Conservation (phyloP, 2,329 filamentous ascomycete genomes). For the Scytalidium sp. region DNA sequence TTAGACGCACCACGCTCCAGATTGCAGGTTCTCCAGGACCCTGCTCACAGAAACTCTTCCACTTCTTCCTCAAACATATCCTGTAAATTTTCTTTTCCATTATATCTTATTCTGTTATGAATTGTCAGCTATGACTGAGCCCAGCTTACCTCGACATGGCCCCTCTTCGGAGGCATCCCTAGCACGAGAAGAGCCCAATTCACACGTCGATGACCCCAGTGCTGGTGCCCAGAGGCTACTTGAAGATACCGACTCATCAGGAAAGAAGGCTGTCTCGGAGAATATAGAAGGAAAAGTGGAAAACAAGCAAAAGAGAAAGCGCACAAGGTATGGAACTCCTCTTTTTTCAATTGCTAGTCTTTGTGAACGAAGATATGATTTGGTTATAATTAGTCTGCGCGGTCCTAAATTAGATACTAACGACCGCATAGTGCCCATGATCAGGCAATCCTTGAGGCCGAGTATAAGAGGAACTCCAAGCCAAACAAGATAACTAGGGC, state of each 20-base stretch:
- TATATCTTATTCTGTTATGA: conserved; percentile 18
- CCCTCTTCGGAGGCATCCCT: conserved; percentile 16
- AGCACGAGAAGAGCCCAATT: conserved; percentile 9
- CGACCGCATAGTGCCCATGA: conserved; percentile 67
- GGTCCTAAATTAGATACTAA: not conserved
- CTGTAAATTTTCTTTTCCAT: conserved; percentile 4
- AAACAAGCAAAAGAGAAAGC: conserved; percentile 50
- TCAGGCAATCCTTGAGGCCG: conserved; percentile 81
- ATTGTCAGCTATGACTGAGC: conserved; percentile 27
- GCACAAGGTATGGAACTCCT: conserved; percentile 53
- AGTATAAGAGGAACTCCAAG: conserved; percentile 82
- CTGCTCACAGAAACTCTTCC: not conserved
- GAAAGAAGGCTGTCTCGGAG: conserved; percentile 16
- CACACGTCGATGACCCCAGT: conserved; percentile 15
- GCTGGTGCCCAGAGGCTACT: conserved; percentile 16
- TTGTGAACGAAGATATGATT: not conserved
- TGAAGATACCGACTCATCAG: conserved; percentile 13
- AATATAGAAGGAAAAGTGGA: conserved; percentile 31
- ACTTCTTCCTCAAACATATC: not conserved
- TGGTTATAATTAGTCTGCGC: not conserved
- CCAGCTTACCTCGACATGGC: conserved; percentile 26
- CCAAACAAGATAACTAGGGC: conserved; percentile 87
- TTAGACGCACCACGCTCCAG: not conserved
- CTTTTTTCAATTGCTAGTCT: conserved; percentile 11
- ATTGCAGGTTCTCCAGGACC: not conserved